A percentile compares a stretch with the other conserved stretches of the same genome.
Conservation (phyloP, 345 rosid species). For the Clausena lansium region DNA sequence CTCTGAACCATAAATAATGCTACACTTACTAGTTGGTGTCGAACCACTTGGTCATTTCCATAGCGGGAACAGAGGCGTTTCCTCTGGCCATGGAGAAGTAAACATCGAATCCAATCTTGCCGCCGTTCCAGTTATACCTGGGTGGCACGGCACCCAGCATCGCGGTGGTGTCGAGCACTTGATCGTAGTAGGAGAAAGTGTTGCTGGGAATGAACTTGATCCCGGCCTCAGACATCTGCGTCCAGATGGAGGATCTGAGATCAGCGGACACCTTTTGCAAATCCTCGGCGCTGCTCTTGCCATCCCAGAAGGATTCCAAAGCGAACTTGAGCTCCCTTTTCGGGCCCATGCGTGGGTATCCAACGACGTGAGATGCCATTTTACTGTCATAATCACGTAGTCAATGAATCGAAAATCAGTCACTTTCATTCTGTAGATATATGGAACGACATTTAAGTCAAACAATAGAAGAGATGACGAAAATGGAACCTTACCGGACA, state of each 20-base stretch:
- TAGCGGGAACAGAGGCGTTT: constrained; percentile 92
- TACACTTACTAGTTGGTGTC: constrained; percentile 98
- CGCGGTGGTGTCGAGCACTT: constrained; percentile 86
- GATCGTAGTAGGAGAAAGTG: constrained; percentile 90
- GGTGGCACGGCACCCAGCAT: constrained; percentile 97
- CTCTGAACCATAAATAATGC: too few species aligned
- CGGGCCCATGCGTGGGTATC: constrained; percentile 99
- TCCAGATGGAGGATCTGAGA: constrained; percentile 90
- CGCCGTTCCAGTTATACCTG: constrained; percentile 75
- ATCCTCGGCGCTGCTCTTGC: constrained; percentile 86
- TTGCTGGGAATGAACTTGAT: constrained; percentile 96
- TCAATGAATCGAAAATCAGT: constrained; percentile 23
- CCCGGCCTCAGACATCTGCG: constrained; percentile 82
- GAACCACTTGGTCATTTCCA: constrained; percentile 99
- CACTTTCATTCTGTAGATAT: too few species aligned
- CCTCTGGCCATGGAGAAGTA: constrained; percentile 99
- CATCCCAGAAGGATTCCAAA: constrained; percentile 98
- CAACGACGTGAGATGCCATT: constrained; percentile 98
- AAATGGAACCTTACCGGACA: constrained; percentile 33
- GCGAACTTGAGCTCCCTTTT: constrained; percentile 98
- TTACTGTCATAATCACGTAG: constrained; percentile 23
- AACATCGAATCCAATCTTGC: constrained; percentile 77
- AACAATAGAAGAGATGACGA: constrained; percentile 16
- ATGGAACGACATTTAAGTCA: too few species aligned
- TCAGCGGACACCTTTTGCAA: constrained; percentile 84